Base-by-base conservation (phyloP, 176 grass and related monocot species). In the Zizania latifolia region DNA sequence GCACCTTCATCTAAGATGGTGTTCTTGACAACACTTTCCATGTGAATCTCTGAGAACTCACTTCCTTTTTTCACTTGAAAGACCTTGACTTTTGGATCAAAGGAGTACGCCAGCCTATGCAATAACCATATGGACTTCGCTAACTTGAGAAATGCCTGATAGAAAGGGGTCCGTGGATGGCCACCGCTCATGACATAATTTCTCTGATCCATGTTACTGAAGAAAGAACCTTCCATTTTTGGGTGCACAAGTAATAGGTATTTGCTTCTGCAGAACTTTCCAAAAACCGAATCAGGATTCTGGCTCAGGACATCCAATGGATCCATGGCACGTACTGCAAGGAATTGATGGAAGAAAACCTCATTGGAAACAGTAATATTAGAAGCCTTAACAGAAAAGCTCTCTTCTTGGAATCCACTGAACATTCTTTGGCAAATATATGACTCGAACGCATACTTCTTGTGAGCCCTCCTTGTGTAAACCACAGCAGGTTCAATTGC, bases 371-470 rank as follows among this genome's bases (percentile, higher is more conserved):
- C 68, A 23, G 62, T 76, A 57, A 81, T 44, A 58, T 86, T 84
- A 64, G 72, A 78, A 64, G 51, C 80, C 41, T 88, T 89, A 3
- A 90, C 44, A 16, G 82, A 88, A 88, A 99, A 99, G 64, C 82
- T 90, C 75, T 99, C 92, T 67, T 92, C 86, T 72, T 99, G 91
- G 78, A 99, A 99, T 15, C 95, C 95, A 65, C 67, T 58, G 31
- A 99, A 94, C 82, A 94, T 94, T 81, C 82, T 99, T 53, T 92
- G 95, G 78, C 89, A 92, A 74, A 99, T 90, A 76, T 94, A 88
- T 8, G 91, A 92, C 74, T 99, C 91, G 21, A 99, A 94, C 0
- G 89, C 95, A 46, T 90, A 99, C 78, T 99, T 99, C 81, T 97
- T 97, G 68, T 93, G 88, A 62, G 88, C 90, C 62, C 91, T 81